Evolutionary conservation across 805 yeast genomes (phyloP), one percentile per base, ranked within the genome.

Genomic region (Clavispora asparagi): DNA sequence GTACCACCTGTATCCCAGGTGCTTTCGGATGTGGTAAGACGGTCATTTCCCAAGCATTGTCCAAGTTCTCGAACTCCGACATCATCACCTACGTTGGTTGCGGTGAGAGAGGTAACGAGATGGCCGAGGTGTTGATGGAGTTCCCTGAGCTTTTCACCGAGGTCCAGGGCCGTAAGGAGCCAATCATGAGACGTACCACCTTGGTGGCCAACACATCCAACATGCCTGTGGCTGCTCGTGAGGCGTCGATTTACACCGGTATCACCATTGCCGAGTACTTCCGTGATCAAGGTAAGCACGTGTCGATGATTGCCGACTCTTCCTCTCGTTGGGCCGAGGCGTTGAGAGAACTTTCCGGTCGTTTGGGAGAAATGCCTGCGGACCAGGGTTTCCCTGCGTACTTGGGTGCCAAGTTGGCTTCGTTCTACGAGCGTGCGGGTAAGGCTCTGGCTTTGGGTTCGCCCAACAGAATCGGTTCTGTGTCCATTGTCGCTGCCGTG

Each of bases 301-400:
- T 94, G 53, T 83, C 98, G 30, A 94, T 94, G 98, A 94, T 94
- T 85, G 99, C 99, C 50, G 99, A 94, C 71, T 94, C 99, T 6
- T 92, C 98, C 30, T 91, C 97, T 29, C 91, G 99, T 79, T 94
- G 99, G 99, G 99, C 99, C 39, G 99, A 94, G 78, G 99, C 99
- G 52, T 80, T 94, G 67, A 91, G 99, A 85, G 99, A 94, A 81
- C 86, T 94, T 68, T 91, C 98, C 44, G 99, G 99, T 81, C 95
- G 99, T 81, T 79, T 94, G 69, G 99, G 99, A 74, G 99, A 94
- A 79, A 94, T 94, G 99, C 99, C 99, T 67, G 99, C 99, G 52
- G 99, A 94, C 74, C 99, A 95, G 78, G 99, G 99, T 78, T 94
- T 91, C 94, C 99, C 99, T 51, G 99, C 99, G 43, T 94, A 94